These are phyloP conservation scores for Lagenaria siceraria DNA, from an alignment of 306 rosid genomes.

Conservation along the genomic window DNA sequence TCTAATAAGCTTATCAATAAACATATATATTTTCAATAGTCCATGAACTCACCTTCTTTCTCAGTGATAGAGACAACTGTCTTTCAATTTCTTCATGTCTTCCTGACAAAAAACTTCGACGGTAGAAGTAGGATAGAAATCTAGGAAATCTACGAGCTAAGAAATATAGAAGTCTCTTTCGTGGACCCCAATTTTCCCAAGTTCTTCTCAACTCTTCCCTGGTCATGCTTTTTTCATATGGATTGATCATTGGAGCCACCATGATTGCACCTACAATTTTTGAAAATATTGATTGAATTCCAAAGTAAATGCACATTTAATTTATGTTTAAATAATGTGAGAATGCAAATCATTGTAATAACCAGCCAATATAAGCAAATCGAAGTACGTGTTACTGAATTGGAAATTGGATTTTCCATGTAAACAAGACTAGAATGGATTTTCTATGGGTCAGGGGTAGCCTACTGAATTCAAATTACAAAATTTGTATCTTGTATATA, in stretches of 20 bases:
- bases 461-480: too few species aligned
- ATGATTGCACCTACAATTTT: conserved; percentile 69
- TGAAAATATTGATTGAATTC: conserved; percentile 11
- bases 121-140: conserved; percentile 54
- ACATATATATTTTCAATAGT: neutral
- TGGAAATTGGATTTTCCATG: neutral
- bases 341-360: neutral
- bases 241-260: conserved; percentile 78
- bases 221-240: conserved; percentile 61
- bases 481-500: neutral
- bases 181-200: conserved; percentile 74
- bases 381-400: neutral
- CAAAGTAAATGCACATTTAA: neutral
- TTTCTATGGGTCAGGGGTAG: neutral
- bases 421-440: neutral
- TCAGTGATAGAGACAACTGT: conserved; percentile 44
- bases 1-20: neutral
- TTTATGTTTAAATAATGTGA: neutral
- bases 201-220: conserved; percentile 66
- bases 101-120: conserved; percentile 60
- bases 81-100: conserved; percentile 60
- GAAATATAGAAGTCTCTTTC: conserved; percentile 50
- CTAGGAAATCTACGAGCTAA: conserved; percentile 71
- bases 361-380: neutral
- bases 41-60: conserved; percentile 51